Conservation (phyloP, 345 rosid genomes). For the Cardamine chenopodiifolia region DNA sequence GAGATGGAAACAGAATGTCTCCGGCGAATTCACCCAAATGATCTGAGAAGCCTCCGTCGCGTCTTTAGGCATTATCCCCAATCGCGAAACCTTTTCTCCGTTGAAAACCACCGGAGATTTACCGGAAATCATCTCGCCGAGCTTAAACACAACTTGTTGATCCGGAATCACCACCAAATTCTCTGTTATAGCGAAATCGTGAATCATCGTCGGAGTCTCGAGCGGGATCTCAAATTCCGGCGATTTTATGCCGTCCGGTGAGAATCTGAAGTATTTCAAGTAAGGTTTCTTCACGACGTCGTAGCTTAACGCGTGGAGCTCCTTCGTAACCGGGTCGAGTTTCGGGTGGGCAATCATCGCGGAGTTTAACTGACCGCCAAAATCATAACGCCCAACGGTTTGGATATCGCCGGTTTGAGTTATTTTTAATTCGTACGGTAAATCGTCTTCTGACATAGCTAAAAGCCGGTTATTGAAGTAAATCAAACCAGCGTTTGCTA, state of each 20-base stretch:
- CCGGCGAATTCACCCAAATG: slow-evolving; percentile 78
- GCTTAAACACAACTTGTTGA: slow-evolving; percentile 92
- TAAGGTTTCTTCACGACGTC: slow-evolving; percentile 76
- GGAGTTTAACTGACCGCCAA: slow-evolving; percentile 61
- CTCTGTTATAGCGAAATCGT: slow-evolving; percentile 91
- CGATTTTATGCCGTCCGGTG: slow-evolving; percentile 60
- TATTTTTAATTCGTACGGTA: slow-evolving; percentile 74
- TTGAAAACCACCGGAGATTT: slow-evolving; percentile 92
- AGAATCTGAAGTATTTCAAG: slow-evolving; percentile 73
- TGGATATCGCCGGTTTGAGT: slow-evolving; percentile 65
- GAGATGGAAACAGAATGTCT: slow-evolving; percentile 82
- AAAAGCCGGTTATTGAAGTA: slow-evolving; percentile 73
- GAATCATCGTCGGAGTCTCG: slow-evolving; percentile 86
- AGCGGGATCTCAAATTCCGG: slow-evolving; percentile 77
- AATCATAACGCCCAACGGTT: slow-evolving; percentile 70
- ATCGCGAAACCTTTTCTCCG: slow-evolving; percentile 61
- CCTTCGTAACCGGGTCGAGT: slow-evolving; percentile 69
- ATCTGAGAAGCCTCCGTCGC: slow-evolving; percentile 58
- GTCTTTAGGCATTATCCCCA: slow-evolving; percentile 70
- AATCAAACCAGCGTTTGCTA: slow-evolving; percentile 85
- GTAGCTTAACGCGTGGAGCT: slow-evolving; percentile 78
- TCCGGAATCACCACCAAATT: slow-evolving; percentile 86
- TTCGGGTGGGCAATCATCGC: slow-evolving; percentile 98
- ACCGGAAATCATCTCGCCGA: slow-evolving; percentile 78
- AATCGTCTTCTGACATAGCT: slow-evolving; percentile 93